phyloP scores from a whole-genome alignment of 495 filamentous ascomycete species.

The Cudoniella acicularis region DNA sequence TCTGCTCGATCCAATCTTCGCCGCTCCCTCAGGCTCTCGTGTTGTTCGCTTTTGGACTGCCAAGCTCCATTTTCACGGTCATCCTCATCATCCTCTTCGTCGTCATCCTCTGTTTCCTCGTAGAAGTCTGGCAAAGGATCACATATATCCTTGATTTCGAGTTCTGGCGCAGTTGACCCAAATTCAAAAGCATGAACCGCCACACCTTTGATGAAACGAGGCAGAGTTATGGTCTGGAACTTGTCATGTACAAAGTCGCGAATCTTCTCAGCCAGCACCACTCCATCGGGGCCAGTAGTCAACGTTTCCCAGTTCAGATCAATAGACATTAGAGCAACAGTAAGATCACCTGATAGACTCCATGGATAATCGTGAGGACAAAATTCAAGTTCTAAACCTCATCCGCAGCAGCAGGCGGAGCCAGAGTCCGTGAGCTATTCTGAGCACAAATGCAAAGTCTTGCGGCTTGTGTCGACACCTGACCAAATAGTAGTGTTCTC shows the following conservation, averaged over 20 bases:
- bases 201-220: slow-evolving; percentile 94
- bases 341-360: background rate
- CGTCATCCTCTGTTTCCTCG: slow-evolving; percentile 68
- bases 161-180: slow-evolving; percentile 71
- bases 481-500: background rate
- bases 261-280: slow-evolving; percentile 76
- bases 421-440: too few relatives aligned
- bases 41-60: slow-evolving; percentile 26
- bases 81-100: slow-evolving; percentile 40
- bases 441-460: too few relatives aligned
- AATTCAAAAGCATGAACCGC: slow-evolving; percentile 93
- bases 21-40: slow-evolving; percentile 40
- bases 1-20: slow-evolving; percentile 36
- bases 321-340: slow-evolving; percentile 70
- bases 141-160: slow-evolving; percentile 94
- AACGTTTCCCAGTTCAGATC: slow-evolving; percentile 93
- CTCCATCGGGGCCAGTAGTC: slow-evolving; percentile 83
- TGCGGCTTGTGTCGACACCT: background rate
- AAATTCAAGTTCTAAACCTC: too few relatives aligned
- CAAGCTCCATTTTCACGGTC: slow-evolving; percentile 27
- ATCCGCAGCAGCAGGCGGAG: too few relatives aligned
- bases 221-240: slow-evolving; percentile 87
- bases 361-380: too few relatives aligned
- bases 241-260: slow-evolving; percentile 91
- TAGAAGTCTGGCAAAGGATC: slow-evolving; percentile 96